Base-by-base conservation (phyloP, 805 yeast species). In the Nakazawaea sp. region DNA sequence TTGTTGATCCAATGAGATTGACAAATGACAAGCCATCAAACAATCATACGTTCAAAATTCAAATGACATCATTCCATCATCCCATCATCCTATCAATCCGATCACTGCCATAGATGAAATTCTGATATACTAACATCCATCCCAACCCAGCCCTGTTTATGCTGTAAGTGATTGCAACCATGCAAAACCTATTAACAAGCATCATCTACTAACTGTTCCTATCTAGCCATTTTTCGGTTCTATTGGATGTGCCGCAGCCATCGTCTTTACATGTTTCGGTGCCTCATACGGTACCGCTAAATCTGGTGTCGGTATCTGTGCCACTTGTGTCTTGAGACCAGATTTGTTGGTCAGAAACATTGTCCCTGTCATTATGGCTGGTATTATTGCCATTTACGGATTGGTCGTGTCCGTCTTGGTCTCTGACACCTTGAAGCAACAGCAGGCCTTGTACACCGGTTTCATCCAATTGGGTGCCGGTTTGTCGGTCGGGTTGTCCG, bases 261-360 rank as follows among this genome's bases (percentile, higher is more conserved):
- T 92, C 59, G 87, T 94, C 58, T 92, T 92, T 78, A 89, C 98
- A 63, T 87, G 96, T 60, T 87, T 89, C 61, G 98, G 98, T 72
- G 97, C 98, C 56, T 86, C 96, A 41, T 89, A 89, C 66, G 98
- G 98, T 72, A 90, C 97, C 49, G 98, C 98, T 58, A 90, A 90
- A 68, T 84, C 96, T 18, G 98, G 98, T 72, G 96, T 92, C 49
- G 98, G 97, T 78, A 89, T 90, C 61, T 90, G 96, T 71, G 98
- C 96, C 60, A 87, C 96, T 49, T 84, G 95, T 67, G 96, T 89
- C 44, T 72, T 90, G 61, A 86, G 96, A 81, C 98, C 98, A 50
- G 98, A 90, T 62, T 75, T 89, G 61, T 69, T 89, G 59, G 89
- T 90, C 53, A 87, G 80, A 70, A 85, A 85, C 69, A 81, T 89